Conservation (phyloP, 306 rosid species). For the Dryas octopetala region DNA sequence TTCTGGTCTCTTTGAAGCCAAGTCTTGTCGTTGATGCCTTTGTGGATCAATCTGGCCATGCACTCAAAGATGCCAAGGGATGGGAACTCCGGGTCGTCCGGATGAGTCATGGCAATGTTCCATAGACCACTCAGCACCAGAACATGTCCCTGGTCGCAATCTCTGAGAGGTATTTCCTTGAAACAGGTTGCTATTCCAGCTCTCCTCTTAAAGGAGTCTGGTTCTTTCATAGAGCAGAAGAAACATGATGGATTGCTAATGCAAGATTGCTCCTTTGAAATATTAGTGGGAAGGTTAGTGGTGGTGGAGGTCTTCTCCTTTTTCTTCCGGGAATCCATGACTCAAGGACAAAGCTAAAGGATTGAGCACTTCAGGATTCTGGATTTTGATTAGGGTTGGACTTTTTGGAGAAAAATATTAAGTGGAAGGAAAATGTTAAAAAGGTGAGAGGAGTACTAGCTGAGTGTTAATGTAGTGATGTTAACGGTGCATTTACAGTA, state of each 20-base stretch:
- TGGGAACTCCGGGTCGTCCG: conserved; percentile 65
- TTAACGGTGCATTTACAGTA: conserved; percentile 38
- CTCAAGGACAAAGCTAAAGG: neutral
- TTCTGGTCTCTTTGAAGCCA: conserved; percentile 69
- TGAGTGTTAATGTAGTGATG: conserved; percentile 18
- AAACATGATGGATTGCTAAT: conserved; percentile 46
- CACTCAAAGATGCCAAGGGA: conserved; percentile 72
- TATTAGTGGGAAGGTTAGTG: conserved; percentile 13
- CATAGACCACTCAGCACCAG: conserved; percentile 62
- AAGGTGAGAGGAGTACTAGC: conserved; percentile 15
- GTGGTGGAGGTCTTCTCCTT: conserved; percentile 20
- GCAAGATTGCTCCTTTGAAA: conserved; percentile 31
- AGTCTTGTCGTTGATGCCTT: conserved; percentile 34
- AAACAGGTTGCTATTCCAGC: conserved; percentile 40
- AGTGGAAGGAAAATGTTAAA: conserved; percentile 1
- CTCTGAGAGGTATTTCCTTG: conserved; percentile 44
- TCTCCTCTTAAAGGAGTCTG: conserved; percentile 38
- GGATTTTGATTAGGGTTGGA: conserved; percentile 17
- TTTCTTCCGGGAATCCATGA: conserved; percentile 39
- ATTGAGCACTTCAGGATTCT: conserved; percentile 9
- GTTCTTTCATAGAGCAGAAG: conserved; percentile 70
- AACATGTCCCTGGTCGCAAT: conserved; percentile 41
- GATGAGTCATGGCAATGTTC: conserved; percentile 72
- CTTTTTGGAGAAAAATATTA: conserved; percentile 4
- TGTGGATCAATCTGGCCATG: conserved; percentile 67